phyloP scores from a whole-genome alignment of 345 rosid genomes.

The Populus alba region DNA sequence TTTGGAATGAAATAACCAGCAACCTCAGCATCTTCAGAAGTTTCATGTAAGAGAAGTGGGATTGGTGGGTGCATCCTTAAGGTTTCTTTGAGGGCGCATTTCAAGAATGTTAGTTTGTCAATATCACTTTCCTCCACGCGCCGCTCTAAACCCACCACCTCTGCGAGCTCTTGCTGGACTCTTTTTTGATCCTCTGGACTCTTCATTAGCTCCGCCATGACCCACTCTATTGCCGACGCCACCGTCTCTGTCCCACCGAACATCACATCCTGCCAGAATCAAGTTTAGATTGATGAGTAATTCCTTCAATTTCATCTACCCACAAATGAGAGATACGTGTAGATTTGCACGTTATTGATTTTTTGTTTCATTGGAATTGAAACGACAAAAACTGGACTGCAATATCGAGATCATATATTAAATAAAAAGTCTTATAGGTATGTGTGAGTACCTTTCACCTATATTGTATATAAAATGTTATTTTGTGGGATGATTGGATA shows the following conservation, averaged over 20 bases:
- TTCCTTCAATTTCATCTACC: background rate
- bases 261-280: constrained; percentile 71
- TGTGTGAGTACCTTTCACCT: no score
- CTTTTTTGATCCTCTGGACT: constrained; percentile 59
- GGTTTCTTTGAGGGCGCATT: constrained; percentile 70
- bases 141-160: constrained; percentile 74
- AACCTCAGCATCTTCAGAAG: constrained; percentile 58
- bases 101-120: constrained; percentile 58
- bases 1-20: constrained; percentile 65
- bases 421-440: no score
- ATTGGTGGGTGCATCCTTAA: constrained; percentile 92
- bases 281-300: background rate
- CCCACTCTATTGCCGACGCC: constrained; percentile 95
- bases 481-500: background rate
- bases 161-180: constrained; percentile 67
- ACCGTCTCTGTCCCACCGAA: constrained; percentile 98
- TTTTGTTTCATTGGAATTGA: background rate
- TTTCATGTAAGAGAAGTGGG: constrained; percentile 89
- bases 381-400: background rate
- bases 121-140: constrained; percentile 71
- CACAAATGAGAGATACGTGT: background rate
- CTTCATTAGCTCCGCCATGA: constrained; percentile 69
- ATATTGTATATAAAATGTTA: background rate
- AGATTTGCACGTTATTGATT: background rate
- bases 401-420: no score